Base-by-base conservation (phyloP, 371 early-diverging fungal genomes). In the Actinomortierella ambigua region DNA sequence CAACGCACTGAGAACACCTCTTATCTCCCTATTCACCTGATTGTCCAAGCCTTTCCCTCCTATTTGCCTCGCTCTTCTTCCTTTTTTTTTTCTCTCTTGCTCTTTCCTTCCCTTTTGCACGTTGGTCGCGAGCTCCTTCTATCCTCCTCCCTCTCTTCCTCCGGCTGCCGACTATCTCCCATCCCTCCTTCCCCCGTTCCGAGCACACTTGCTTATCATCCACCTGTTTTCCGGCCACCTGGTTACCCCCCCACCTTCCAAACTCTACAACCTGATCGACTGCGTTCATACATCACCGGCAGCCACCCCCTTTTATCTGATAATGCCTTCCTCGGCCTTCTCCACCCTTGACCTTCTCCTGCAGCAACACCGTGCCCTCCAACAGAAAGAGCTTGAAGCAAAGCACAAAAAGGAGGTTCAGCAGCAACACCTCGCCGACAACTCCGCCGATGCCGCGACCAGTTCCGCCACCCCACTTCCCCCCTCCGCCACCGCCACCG, bases 291-390 rank as follows among this genome's bases (percentile, higher is more conserved):
- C 48, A 48, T 48, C 22, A 22, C 48, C 55, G 43, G 51, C 50
- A 34, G 34, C 56, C 11, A 44, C 61, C 4, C n/a, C 54, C 40
- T 43, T 59, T 23, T 18, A 43, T 14, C 17, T 51, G 22, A 47
- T 43, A 13, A 51, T 51, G 51, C 34, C 57, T 20, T 42, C 54
- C 54, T 18, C 60, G 3, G 22, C 62, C 40, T 27, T 57, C 2
- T 22, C 54, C 14, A 52, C 65, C 56, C 66, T 71, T 28, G 66
- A 71, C 39, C 27, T 71, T 5, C 66, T 71, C 28, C 66, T 71
- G n/a, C 63, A 71, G 42, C 73, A 71, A 40, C 73, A 71, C 39
- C 73, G 62, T 57, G 73, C 66, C 20, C 47, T 71, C 40, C 66
- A 71, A 40, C 58, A 62, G 2, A 48, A 66, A 42, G 73, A 71